Conservation (phyloP, 1,284 basidiomycete species). For the Porogramme epimiltina region DNA sequence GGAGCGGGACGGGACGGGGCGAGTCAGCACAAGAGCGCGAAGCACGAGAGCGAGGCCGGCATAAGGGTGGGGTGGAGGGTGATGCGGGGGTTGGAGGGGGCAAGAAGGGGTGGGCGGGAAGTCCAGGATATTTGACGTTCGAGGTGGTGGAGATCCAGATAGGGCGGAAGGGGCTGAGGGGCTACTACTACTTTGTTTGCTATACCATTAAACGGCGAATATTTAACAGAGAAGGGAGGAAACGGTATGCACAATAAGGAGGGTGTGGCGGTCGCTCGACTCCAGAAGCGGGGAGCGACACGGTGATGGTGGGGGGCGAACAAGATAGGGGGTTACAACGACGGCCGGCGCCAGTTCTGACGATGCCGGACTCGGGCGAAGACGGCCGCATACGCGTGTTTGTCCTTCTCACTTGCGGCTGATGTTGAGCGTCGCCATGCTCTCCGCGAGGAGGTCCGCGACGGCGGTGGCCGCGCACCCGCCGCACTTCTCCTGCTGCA, state of each 20-base stretch:
- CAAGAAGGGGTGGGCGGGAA: not conserved
- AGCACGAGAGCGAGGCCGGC: not conserved
- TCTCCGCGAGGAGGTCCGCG: conserved; percentile 57
- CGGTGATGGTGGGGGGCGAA: conserved; percentile 2
- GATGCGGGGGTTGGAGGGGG: not conserved
- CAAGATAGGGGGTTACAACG: conserved; percentile 1
- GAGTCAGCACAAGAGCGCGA: too few species aligned
- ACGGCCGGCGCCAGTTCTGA: too few species aligned
- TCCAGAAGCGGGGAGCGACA: conserved; percentile 1
- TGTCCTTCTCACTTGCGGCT: conserved; percentile 39
- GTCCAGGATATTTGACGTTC: not conserved
- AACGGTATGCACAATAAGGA: conserved; percentile 11
- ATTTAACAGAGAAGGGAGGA: conserved; percentile 6
- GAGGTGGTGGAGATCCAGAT: too few species aligned
- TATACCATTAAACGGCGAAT: conserved; percentile 8
- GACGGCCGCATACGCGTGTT: not conserved
- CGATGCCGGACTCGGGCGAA: too few species aligned
- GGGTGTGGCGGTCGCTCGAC: conserved; percentile 3
- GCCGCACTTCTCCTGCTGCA: conserved; percentile 13
- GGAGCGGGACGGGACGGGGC: not conserved
- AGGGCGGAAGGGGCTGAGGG: not conserved
- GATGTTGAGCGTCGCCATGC: conserved; percentile 61
- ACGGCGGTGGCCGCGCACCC: conserved; percentile 38
- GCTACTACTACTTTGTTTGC: not conserved
- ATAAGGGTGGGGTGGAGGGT: not conserved